These are phyloP conservation scores for Starmerella bombicola DNA, from an alignment of 805 yeast genomes.

Conservation along the genomic window DNA sequence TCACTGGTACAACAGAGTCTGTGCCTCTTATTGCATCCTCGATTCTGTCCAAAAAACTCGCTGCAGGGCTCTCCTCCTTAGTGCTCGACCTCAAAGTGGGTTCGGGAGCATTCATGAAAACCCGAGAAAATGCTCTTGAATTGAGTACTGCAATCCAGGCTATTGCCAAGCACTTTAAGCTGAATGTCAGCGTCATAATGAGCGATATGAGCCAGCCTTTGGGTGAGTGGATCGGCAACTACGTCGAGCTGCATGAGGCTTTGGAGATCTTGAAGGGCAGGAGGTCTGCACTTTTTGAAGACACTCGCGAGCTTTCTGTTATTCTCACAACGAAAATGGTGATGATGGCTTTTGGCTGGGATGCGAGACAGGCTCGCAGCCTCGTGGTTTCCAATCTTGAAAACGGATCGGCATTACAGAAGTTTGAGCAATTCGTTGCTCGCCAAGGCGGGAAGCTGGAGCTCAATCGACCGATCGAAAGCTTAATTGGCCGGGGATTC, in stretches of 20 bases:
- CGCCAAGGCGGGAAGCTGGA: neutral
- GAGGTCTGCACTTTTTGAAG: neutral
- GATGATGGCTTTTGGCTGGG: neutral
- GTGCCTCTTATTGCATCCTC: slow-evolving; percentile 3
- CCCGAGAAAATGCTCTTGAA: neutral
- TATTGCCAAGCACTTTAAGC: neutral
- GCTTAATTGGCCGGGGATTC: neutral
- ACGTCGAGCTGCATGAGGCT: slow-evolving; percentile 1
- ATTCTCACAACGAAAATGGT: slow-evolving; percentile 3
- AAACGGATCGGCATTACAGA: neutral
- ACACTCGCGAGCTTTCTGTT: slow-evolving; percentile 1
- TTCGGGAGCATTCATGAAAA: slow-evolving; percentile 4
- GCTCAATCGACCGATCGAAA: neutral
- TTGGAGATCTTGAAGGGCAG: neutral
- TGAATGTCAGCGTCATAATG: neutral
- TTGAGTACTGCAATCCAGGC: neutral
- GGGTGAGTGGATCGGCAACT: slow-evolving; percentile 3
- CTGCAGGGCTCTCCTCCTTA: slow-evolving; percentile 3
- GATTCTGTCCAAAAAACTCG: slow-evolving; percentile 3
- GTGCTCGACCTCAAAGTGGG: slow-evolving; percentile 7
- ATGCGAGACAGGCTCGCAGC: neutral
- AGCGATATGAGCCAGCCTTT: slow-evolving; percentile 6
- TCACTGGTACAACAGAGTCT: slow-evolving; percentile 5
- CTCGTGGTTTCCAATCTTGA: neutral
- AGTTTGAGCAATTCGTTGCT: slow-evolving; percentile 2